Percentiles rank a stretch among this genome's conserved stretches.
These are phyloP conservation scores for Pinus tabuliformis DNA, from an alignment of 75 land plant species.

Conservation along the genomic window DNA sequence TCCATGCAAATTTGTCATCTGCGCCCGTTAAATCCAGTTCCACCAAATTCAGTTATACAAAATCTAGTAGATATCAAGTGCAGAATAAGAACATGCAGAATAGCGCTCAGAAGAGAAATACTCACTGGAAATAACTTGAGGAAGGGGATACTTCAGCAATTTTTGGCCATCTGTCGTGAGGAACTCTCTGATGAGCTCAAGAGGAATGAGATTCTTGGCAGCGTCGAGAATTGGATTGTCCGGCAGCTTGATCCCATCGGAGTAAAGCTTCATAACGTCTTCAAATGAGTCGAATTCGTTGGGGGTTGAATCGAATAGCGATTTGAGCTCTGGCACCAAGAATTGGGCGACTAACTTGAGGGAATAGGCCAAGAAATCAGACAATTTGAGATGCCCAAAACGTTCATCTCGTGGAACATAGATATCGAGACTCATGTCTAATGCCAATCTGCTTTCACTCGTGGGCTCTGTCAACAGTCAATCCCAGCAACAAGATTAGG, in stretches of 20 bases:
- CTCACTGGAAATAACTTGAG: constrained; percentile 60
- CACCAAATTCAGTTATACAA: background rate
- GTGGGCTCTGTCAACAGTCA: constrained; percentile 44
- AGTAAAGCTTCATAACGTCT: constrained; percentile 60
- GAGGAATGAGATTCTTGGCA: constrained; percentile 21
- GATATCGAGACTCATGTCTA: constrained; percentile 22
- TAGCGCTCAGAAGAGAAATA: background rate
- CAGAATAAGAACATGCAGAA: background rate
- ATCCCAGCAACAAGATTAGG: background rate
- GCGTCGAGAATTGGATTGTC: constrained; percentile 2
- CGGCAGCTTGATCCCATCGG: constrained; percentile 47
- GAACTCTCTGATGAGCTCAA: constrained; percentile 44
- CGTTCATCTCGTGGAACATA: constrained; percentile 77
- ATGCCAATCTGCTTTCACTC: constrained; percentile 49
- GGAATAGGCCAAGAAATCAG: constrained; percentile 46
- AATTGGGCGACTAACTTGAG: constrained; percentile 32
- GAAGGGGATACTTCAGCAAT: constrained; percentile 47
- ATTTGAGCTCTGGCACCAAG: constrained; percentile 31
- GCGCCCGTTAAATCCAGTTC: background rate
- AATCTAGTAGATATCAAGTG: background rate
- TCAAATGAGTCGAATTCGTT: constrained; percentile 58
- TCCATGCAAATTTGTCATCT: constrained; percentile 43
- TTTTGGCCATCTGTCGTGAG: constrained; percentile 23
- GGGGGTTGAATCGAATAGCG: constrained; percentile 36
- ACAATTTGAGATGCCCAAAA: constrained; percentile 68